Evolutionary conservation across 805 yeast species (phyloP).

Genomic region (Nakazawaea anatomiae): DNA sequence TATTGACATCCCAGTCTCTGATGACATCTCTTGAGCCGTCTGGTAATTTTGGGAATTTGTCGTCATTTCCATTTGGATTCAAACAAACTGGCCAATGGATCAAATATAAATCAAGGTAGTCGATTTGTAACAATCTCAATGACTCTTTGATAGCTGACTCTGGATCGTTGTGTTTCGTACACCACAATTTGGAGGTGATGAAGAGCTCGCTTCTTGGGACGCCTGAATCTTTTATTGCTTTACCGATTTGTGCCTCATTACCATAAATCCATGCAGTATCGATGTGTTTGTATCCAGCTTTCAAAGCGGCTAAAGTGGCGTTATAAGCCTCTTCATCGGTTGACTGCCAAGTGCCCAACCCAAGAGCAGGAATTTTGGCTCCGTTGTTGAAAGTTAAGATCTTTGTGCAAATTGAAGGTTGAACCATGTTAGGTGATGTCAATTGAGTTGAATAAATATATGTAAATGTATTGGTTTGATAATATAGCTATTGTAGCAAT

Average conservation of each 20-base stretch:
- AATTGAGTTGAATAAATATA: too few species aligned
- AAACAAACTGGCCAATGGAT: conserved; percentile 61
- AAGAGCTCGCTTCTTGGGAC: conserved; percentile 45
- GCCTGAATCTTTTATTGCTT: conserved; percentile 43
- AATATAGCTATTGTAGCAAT: too few species aligned
- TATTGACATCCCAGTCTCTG: conserved; percentile 33
- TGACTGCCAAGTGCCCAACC: conserved; percentile 72
- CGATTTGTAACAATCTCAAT: conserved; percentile 44
- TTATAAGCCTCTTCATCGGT: conserved; percentile 39
- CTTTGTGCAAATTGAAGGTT: neutral
- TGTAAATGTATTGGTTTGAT: too few species aligned
- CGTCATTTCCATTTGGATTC: conserved; percentile 29
- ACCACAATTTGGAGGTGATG: conserved; percentile 62
- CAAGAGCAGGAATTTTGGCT: conserved; percentile 54
- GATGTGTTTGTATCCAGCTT: conserved; percentile 64
- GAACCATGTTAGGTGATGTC: neutral
- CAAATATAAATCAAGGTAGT: conserved; percentile 60
- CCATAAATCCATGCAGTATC: conserved; percentile 71
- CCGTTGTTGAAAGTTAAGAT: conserved; percentile 47
- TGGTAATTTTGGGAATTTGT: conserved; percentile 26
- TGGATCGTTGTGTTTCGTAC: conserved; percentile 31
- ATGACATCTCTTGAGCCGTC: conserved; percentile 31
- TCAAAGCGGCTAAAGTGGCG: conserved; percentile 56
- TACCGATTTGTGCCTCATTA: conserved; percentile 64
- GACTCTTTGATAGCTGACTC: conserved; percentile 44